Percentiles rank a stretch among this genome's conserved stretches.
phyloP scores from a whole-genome alignment of 2,329 filamentous ascomycete species.

The Aspergillus hortae region DNA sequence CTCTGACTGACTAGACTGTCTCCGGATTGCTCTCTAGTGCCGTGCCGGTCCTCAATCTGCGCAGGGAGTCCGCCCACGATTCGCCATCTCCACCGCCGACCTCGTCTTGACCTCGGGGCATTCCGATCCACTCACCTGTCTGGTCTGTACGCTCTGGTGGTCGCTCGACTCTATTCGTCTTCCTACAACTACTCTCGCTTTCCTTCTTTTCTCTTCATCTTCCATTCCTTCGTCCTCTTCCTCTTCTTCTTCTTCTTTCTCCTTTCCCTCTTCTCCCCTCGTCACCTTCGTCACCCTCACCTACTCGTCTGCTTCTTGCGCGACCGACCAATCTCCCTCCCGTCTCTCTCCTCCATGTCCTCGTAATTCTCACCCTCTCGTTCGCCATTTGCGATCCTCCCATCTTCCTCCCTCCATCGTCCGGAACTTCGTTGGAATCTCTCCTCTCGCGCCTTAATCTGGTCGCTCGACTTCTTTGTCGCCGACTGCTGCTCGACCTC shows the following conservation, averaged over 20 bases:
- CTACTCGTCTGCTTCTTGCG: not conserved
- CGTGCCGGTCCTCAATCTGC: not conserved
- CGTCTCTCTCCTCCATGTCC: slow-evolving; percentile 2
- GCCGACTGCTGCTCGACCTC: not conserved
- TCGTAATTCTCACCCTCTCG: not conserved
- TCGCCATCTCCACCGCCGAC: slow-evolving; percentile 14
- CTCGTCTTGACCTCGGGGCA: slow-evolving; percentile 17
- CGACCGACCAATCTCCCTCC: slow-evolving; percentile 4
- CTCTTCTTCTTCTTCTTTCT: slow-evolving; percentile 5
- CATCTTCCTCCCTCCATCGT: not conserved
- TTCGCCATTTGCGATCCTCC: not conserved
- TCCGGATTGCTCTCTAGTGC: slow-evolving; percentile 3
- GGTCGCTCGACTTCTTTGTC: not conserved
- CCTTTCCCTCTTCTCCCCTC: slow-evolving; percentile 1
- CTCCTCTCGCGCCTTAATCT: too few relatives aligned
- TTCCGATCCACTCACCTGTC: slow-evolving; percentile 17
- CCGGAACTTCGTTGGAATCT: too few relatives aligned
- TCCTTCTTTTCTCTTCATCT: slow-evolving; percentile 9
- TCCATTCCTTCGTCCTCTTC: slow-evolving; percentile 7
- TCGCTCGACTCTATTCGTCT: not conserved
- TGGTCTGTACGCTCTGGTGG: not conserved
- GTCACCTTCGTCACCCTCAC: not conserved
- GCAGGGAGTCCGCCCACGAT: slow-evolving; percentile 4
- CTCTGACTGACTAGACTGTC: slow-evolving; percentile 4
- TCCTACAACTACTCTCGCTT: slow-evolving; percentile 1